Conservation (phyloP, 805 yeast species). For the Saccharomycopsis sp. region DNA sequence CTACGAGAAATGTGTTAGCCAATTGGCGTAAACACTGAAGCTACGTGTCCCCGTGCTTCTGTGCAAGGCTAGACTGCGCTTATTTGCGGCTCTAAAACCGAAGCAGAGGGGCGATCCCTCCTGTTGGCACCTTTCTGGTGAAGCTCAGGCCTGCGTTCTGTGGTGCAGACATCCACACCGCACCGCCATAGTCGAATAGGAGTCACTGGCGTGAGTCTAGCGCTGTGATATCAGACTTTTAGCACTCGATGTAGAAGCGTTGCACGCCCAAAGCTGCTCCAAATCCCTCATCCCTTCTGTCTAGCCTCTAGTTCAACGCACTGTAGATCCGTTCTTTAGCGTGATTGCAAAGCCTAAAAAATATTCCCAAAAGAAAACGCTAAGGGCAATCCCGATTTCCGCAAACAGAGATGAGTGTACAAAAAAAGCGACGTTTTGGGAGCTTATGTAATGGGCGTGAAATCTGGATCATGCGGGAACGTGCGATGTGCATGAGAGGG, state of each 20-base stretch:
- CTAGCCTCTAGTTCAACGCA: not conserved
- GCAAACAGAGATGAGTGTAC: too few species aligned
- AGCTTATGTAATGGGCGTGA: too few species aligned
- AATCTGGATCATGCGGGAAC: too few species aligned
- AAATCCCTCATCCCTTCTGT: not conserved
- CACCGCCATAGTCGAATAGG: not conserved
- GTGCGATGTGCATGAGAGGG: too few species aligned
- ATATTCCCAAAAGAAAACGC: not conserved
- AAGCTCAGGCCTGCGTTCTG: not conserved
- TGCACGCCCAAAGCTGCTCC: not conserved
- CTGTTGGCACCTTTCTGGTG: not conserved
- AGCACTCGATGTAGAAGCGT: not conserved
- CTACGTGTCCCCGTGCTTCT: not conserved
- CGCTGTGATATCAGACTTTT: too few species aligned
- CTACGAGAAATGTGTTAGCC: too few species aligned
- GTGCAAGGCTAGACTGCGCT: not conserved
- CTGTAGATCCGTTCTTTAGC: not conserved
- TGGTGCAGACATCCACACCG: too few species aligned
- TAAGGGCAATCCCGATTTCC: too few species aligned
- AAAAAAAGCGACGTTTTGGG: too few species aligned
- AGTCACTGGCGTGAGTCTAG: too few species aligned
- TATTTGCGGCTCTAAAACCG: not conserved
- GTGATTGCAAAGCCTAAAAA: not conserved
- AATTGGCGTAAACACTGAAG: too few species aligned
- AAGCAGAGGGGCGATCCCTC: not conserved